phyloP scores from a whole-genome alignment of 2,329 filamentous ascomycete genomes.

The Neopestalotiopsis clavispora region DNA sequence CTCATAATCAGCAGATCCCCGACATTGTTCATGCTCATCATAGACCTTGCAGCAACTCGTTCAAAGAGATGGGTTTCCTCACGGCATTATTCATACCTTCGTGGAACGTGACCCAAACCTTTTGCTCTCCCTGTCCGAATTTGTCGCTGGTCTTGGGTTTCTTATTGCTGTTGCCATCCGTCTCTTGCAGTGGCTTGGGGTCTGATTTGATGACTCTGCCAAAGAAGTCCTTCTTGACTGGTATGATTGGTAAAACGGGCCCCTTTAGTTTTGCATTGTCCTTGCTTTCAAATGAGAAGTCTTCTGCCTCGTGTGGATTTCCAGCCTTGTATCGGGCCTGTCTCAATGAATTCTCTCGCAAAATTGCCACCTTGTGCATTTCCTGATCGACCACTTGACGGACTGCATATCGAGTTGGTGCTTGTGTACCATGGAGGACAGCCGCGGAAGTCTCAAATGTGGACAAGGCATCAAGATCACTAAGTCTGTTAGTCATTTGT shows the following conservation, averaged over 20 bases:
- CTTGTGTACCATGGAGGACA: constrained; percentile 58
- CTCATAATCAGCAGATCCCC: not conserved
- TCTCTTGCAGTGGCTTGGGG: constrained; percentile 39
- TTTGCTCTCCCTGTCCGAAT: constrained; percentile 48
- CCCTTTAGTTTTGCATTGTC: constrained; percentile 44
- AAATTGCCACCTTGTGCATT: constrained; percentile 72
- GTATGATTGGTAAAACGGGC: constrained; percentile 34
- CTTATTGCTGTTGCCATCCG: constrained; percentile 39
- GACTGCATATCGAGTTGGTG: constrained; percentile 87
- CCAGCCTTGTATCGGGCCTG: constrained; percentile 68
- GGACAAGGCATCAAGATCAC: constrained; percentile 77
- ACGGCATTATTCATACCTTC: constrained; percentile 83
- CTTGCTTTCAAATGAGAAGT: constrained; percentile 41
- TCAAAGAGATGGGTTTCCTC: constrained; percentile 73
- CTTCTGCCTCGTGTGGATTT: constrained; percentile 33
- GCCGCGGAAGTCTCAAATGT: constrained; percentile 73
- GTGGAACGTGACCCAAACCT: constrained; percentile 77
- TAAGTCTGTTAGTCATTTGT: constrained; percentile 30
- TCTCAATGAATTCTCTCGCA: constrained; percentile 69
- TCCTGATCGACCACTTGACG: constrained; percentile 94
- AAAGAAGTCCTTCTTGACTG: constrained; percentile 47
- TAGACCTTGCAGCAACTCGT: constrained; percentile 68
- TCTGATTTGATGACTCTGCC: constrained; percentile 40
- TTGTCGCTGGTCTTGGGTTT: constrained; percentile 28
- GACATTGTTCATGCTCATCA: constrained; percentile 34